Base-by-base conservation (phyloP, 257 asterid species). In the Galeopsis tetrahit region DNA sequence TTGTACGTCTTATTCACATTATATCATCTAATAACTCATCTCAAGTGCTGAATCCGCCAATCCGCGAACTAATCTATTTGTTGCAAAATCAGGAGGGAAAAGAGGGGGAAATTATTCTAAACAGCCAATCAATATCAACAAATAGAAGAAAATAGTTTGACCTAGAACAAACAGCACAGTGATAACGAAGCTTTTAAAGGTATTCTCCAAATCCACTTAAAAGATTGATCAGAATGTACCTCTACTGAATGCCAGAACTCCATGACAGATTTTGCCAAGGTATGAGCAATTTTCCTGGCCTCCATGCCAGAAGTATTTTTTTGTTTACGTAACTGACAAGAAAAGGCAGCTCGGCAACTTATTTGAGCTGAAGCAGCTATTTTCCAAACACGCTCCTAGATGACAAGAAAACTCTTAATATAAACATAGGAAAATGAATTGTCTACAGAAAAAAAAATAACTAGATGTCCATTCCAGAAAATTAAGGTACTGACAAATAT, bases 311-410 rank as follows among this genome's bases (percentile, higher is more conserved):
- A 74, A 69, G 40, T 73, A 56, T 75, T 77, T 57, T 82, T 85
- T 79, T 78, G 82, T 69, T 79, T 81, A 72, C 90, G 84, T 81
- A 75, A 70, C 67, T 66, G 86, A 71, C 78, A 83, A 42, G 82
- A 59, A 78, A 79, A 80, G 40, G 96, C 91, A 73, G 76, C 97
- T 75, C 58, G 87, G 67, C 63, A 83, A 75, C 87, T 78, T 70
- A 86, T 10, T 83, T 82, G 92, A 72, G 92, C 77, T 68, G 96
- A 90, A 64, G 95, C 90, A 70, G 88, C 83, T 80, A 77, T 65
- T 84, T 88, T 93, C 98, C 98, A 93, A 76, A 83, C 77, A 33
- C 98, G 98, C 88, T 93, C 98, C 98, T 92, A 79, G 40, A 78
- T 68, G 52, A 69, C 66, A 56, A 57, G 62, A 64, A 62, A 74